These are phyloP conservation scores for Sporormia fimetaria DNA, from an alignment of 495 filamentous ascomycete species.

Conservation along the genomic window DNA sequence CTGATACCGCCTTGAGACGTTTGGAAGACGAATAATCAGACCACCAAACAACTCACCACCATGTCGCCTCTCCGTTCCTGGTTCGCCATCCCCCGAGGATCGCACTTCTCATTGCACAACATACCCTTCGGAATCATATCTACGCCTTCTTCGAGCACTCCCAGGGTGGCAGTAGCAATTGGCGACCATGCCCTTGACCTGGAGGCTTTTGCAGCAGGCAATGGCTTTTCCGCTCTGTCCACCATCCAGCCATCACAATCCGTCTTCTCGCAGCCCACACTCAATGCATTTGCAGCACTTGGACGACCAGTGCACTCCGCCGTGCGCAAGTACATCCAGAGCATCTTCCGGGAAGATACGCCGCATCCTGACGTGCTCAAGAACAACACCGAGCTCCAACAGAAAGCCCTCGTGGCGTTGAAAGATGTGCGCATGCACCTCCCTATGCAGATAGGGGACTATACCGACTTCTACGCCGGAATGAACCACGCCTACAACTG, in stretches of 20 bases:
- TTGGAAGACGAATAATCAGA: neutral
- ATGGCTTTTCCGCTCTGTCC: slow-evolving; percentile 52
- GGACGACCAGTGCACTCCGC: slow-evolving; percentile 59
- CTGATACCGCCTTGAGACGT: neutral
- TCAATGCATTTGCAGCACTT: slow-evolving; percentile 76
- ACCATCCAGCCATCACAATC: slow-evolving; percentile 43
- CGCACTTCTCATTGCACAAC: slow-evolving; percentile 76
- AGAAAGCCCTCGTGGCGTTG: slow-evolving; percentile 43
- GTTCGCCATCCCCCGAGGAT: slow-evolving; percentile 52
- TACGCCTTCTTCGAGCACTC: slow-evolving; percentile 41
- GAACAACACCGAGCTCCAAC: slow-evolving; percentile 43
- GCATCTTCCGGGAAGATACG: slow-evolving; percentile 53
- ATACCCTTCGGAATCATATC: slow-evolving; percentile 88
- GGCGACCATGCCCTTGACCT: slow-evolving; percentile 71
- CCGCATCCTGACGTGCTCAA: slow-evolving; percentile 48
- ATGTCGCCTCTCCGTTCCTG: slow-evolving; percentile 49
- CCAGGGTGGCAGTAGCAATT: slow-evolving; percentile 65
- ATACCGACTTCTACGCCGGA: slow-evolving; percentile 96
- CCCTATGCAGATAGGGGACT: slow-evolving; percentile 84
- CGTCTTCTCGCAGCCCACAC: slow-evolving; percentile 57
- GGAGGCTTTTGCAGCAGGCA: slow-evolving; percentile 45
- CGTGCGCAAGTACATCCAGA: slow-evolving; percentile 63
- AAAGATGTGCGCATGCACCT: slow-evolving; percentile 58
- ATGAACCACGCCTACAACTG: slow-evolving; percentile 75
- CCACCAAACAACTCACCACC: slow-evolving; percentile 8